Conservation (phyloP, 2,329 filamentous ascomycete species). For the Diplodia corticola region DNA sequence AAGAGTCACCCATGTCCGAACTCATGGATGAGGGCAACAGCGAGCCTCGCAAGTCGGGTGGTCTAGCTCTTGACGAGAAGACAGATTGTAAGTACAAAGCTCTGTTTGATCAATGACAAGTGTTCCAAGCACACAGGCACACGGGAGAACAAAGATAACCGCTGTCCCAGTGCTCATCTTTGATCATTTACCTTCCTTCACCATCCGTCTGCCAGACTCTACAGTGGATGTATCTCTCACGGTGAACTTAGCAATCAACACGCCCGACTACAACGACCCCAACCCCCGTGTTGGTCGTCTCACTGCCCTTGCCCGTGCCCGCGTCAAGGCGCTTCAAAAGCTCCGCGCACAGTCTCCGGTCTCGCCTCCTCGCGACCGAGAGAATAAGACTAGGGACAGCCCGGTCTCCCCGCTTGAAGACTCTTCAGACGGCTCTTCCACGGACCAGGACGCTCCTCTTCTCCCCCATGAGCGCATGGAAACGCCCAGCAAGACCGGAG, state of each 20-base stretch:
- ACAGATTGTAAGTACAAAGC: not conserved
- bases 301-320: not conserved
- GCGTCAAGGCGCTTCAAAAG: not conserved
- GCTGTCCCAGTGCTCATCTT: not conserved
- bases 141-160: not conserved
- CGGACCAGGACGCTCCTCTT: not conserved
- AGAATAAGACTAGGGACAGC: not conserved
- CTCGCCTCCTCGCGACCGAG: not conserved
- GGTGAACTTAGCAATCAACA: not conserved
- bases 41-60: not conserved
- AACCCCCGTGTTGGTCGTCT: not conserved
- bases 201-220: not conserved
- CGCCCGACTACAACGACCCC: not conserved
- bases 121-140: not conserved
- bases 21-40: not conserved
- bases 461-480: conserved; percentile 5
- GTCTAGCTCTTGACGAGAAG: not conserved
- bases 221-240: not conserved
- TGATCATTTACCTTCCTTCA: not conserved
- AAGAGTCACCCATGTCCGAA: not conserved
- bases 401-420: not conserved
- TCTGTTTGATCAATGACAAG: not conserved
- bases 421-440: not conserved
- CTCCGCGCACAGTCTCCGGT: not conserved
- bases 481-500: not conserved